Evolutionary conservation across 768 basidiomycete genomes (phyloP), one percentile per base, ranked within the genome.

Genomic region (Leucocoprinus birnbaumii): DNA sequence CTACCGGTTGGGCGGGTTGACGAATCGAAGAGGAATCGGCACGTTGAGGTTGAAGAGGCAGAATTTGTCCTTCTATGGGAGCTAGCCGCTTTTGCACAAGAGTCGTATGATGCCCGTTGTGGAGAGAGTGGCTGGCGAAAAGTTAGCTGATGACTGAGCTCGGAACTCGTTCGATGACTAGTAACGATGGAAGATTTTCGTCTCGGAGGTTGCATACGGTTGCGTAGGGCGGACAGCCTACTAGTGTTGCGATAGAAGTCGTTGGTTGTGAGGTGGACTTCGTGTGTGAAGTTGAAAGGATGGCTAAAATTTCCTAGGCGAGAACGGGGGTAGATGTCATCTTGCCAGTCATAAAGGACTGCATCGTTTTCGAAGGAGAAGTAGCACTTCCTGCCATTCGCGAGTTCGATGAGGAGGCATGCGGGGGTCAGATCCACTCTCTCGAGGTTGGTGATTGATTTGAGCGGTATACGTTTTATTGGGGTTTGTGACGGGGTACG

Each of bases 291-390:
- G 34, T 65, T 69, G 43, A 68, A 72, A 16, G 74, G 74, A 13
- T 59, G 64, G 35, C 71, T 70, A 22, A 67, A 67, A 26, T 58
- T 53, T 3, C 74, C 71, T 10, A 70, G 63, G 6, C 73, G 72
- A 42, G 69, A 72, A 4, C 73, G 69, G 42, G 66, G 65, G 58
- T 75, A 76, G 25, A 77, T 70, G 56, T 76, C 76, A 55, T 77
- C 76, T 49, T 74, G 73, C 75, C 76, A 77, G 57, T 75, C 74
- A 58, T 77, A 76, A 9, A 77, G 66, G 53, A 74, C 73, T 18
- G 63, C 62, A 54, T 76, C 75, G 19, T 64, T 68, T 34, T 69
- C 62, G 46, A 76, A 75, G 0, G 73, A 69, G 22, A 76, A 61
- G 45, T 71, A 66, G 53, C 68, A 74, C 18, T 62, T 61, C 52